Conservation (phyloP, 345 rosid genomes). For the Eutrema japonicum region DNA sequence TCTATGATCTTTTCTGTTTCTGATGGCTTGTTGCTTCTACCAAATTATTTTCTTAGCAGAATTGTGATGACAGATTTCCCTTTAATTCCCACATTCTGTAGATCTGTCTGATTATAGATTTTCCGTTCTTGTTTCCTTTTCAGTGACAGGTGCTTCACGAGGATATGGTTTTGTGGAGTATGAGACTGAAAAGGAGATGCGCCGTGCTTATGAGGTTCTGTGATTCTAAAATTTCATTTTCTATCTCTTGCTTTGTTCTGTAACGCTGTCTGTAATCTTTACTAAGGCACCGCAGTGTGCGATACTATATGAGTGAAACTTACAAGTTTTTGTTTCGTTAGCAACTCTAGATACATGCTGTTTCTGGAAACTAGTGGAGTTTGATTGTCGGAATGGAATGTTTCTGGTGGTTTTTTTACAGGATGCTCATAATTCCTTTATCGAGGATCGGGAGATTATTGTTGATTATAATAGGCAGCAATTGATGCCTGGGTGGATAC, state of each 20-base stretch:
- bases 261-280: constrained; percentile 8
- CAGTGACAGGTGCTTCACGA: constrained; percentile 91
- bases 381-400: constrained; percentile 4
- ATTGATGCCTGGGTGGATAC: constrained; percentile 97
- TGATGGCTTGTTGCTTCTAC: neutral
- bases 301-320: neutral
- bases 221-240: neutral
- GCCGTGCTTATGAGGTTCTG: constrained; percentile 76
- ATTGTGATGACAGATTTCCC: neutral
- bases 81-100: neutral
- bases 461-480: constrained; percentile 90
- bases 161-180: constrained; percentile 92
- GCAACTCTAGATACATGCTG: neutral
- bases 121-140: neutral
- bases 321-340: constrained; percentile 5
- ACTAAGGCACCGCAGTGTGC: no score
- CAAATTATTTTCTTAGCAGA: neutral
- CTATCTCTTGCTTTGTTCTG: neutral
- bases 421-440: constrained; percentile 81
- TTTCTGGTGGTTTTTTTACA: constrained; percentile 37
- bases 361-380: neutral
- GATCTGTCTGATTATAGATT: no score
- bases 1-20: constrained; percentile 1
- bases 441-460: constrained; percentile 76
- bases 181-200: constrained; percentile 86